Conservation (phyloP, 2,329 filamentous ascomycete genomes). For the Colletotrichum sp. region DNA sequence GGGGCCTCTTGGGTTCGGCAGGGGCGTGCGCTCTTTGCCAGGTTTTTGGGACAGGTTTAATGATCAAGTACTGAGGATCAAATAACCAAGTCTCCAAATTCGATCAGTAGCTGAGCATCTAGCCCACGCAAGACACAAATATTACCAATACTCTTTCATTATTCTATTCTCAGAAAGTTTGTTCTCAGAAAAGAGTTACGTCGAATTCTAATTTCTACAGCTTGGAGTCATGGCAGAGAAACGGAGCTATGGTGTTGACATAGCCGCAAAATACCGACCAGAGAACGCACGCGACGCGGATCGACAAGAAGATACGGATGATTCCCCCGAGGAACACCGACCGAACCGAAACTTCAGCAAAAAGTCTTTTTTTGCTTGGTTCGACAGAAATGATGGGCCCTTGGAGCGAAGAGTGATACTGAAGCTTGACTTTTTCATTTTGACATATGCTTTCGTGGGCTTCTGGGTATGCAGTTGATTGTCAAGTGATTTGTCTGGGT, state of each 20-base stretch:
- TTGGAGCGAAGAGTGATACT: not conserved
- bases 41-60: fast-evolving
- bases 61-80: no score
- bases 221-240: not conserved
- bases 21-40: not conserved
- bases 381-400: not conserved
- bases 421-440: not conserved
- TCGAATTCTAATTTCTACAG: fast-evolving
- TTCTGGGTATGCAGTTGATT: not conserved
- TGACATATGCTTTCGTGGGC: not conserved
- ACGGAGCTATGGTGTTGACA: not conserved
- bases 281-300: not conserved
- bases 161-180: no score
- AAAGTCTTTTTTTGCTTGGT: not conserved
- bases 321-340: not conserved
- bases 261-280: not conserved
- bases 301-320: not conserved
- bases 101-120: not conserved
- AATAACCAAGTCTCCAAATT: not conserved
- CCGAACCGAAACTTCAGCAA: not conserved
- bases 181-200: not conserved
- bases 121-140: not conserved
- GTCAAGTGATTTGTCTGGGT: not conserved
- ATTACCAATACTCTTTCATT: fast-evolving
- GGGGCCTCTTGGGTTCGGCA: not conserved